Evolutionary conservation across 495 filamentous ascomycete species (phyloP).

Genomic region (Trichoderma reesei): DNA sequence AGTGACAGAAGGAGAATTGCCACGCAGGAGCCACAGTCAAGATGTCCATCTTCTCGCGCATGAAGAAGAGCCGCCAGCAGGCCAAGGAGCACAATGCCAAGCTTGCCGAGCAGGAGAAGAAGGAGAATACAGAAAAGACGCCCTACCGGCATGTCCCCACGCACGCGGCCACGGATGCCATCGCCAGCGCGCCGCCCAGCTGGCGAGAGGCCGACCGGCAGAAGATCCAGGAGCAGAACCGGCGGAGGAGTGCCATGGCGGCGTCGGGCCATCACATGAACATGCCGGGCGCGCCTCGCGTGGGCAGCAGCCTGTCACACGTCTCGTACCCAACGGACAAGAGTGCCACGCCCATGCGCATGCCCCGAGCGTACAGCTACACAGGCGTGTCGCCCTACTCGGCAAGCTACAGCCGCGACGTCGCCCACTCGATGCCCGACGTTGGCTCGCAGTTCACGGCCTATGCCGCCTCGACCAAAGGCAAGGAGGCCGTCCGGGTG

Average conservation of each 20-base stretch:
- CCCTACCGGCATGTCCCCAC: conserved; percentile 48
- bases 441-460: conserved; percentile 5
- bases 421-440: conserved; percentile 18
- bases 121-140: conserved; percentile 24
- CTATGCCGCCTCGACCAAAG: conserved; percentile 16
- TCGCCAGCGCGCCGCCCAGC: conserved; percentile 40
- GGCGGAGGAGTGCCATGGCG: conserved; percentile 30
- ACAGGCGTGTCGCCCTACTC: conserved; percentile 26
- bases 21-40: neutral
- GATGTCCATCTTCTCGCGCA: conserved; percentile 46
- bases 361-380: conserved; percentile 35
- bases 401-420: conserved; percentile 16
- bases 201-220: conserved; percentile 35
- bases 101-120: conserved; percentile 31
- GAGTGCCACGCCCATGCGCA: conserved; percentile 29
- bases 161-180: conserved; percentile 47
- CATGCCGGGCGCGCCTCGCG: conserved; percentile 31
- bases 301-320: conserved; percentile 32
- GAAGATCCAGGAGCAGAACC: conserved; percentile 35
- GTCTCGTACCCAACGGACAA: conserved; percentile 30
- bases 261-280: conserved; percentile 19
- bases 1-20: neutral
- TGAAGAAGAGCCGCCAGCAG: conserved; percentile 36
- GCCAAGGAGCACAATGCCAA: conserved; percentile 41
- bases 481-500: conserved; percentile 25